A percentile compares a stretch with the other conserved stretches of the same genome.
phyloP scores from a whole-genome alignment of 495 filamentous ascomycete genomes.

The Podospora australis region DNA sequence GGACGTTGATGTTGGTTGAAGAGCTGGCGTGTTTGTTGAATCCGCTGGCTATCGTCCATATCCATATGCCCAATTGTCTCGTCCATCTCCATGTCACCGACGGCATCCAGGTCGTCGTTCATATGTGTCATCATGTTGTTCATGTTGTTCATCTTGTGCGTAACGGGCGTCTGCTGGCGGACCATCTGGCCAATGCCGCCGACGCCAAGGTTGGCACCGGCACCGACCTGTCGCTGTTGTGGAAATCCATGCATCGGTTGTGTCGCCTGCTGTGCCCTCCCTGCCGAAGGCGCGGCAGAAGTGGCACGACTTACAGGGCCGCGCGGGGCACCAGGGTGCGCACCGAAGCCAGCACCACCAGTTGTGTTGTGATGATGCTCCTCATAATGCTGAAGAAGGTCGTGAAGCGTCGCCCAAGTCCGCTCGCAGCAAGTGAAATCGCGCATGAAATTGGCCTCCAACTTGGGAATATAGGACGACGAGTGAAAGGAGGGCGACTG shows the following conservation, averaged over 20 bases:
- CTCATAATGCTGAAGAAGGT: conserved; percentile 94
- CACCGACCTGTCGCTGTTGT: conserved; percentile 29
- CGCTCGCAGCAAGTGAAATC: conserved; percentile 91
- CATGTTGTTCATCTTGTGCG: conserved; percentile 25
- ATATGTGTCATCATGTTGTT: conserved; percentile 37
- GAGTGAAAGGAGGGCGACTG: conserved; percentile 95
- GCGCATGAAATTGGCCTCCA: conserved; percentile 94
- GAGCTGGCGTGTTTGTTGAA: conserved; percentile 52
- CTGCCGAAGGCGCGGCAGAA: conserved; percentile 17
- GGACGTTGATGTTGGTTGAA: conserved; percentile 72
- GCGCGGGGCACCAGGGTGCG: conserved; percentile 11
- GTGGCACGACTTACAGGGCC: conserved; percentile 21
- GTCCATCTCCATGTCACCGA: conserved; percentile 97
- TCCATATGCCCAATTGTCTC: conserved; percentile 63
- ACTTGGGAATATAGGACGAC: conserved; percentile 92
- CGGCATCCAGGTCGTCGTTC: conserved; percentile 72
- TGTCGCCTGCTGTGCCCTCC: conserved; percentile 17
- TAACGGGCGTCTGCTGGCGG: conserved; percentile 36
- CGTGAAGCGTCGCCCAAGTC: conserved; percentile 82
- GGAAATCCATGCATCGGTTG: conserved; percentile 32
- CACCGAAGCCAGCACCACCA: conserved; percentile 24
- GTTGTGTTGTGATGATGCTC: conserved; percentile 64
- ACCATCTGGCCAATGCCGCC: conserved; percentile 41
- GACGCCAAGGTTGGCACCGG: conserved; percentile 23
- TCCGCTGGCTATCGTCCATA: conserved; percentile 51